phyloP scores from a whole-genome alignment of 2,329 filamentous ascomycete species.

The Domatiomyces globalis region DNA sequence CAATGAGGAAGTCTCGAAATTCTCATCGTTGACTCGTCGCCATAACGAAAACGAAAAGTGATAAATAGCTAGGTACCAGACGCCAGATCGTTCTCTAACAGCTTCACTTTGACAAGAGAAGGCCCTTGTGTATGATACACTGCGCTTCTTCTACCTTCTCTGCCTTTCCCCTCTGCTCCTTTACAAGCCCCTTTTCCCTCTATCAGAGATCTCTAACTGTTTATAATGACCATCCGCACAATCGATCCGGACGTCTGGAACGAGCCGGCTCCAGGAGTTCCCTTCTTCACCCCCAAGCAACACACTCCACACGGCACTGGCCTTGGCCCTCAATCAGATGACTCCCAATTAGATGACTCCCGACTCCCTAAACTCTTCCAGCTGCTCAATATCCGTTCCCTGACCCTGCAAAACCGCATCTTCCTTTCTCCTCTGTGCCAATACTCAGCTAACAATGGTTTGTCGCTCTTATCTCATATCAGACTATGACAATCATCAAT shows the following conservation, averaged over 20 bases:
- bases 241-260: constrained; percentile 18
- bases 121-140: background rate
- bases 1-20: no score
- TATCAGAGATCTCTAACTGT: background rate
- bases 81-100: background rate
- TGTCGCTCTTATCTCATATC: no score
- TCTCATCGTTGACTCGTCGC: background rate
- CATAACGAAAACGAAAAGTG: background rate
- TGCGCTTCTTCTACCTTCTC: background rate
- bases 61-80: background rate
- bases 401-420: constrained; percentile 56
- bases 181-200: background rate
- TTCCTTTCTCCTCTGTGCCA: constrained; percentile 52
- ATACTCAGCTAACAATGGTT: constrained; percentile 51
- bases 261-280: constrained; percentile 27
- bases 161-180: background rate
- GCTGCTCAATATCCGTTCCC: constrained; percentile 27
- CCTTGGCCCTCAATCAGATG: constrained; percentile 26
- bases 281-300: constrained; percentile 38
- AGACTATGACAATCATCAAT: no score
- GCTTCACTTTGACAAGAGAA: background rate
- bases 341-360: constrained; percentile 28
- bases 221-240: background rate
- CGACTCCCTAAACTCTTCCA: constrained; percentile 38
- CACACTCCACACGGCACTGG: constrained; percentile 33